Evolutionary conservation across 2,329 filamentous ascomycete genomes (phyloP).

Genomic region (Daldinia sp.): DNA sequence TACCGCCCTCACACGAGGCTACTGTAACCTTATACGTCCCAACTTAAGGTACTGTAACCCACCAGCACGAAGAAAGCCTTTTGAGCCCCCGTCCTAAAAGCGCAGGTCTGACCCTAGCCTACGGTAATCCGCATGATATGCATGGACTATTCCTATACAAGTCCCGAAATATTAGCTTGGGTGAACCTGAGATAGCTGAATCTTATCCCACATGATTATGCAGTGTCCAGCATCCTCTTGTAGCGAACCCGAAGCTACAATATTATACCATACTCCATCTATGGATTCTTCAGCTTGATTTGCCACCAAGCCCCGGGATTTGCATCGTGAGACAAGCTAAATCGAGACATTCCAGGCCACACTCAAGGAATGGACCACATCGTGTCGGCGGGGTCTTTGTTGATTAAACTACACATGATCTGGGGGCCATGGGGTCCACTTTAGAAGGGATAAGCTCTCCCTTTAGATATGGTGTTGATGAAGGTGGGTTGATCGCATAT

Average conservation of each 20-base stretch:
- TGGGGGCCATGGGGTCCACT: constrained; percentile 16
- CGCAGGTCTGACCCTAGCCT: background rate
- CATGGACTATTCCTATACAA: constrained; percentile 2
- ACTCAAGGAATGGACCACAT: constrained; percentile 25
- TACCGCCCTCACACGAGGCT: constrained; percentile 14
- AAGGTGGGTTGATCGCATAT: constrained; percentile 7
- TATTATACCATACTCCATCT: constrained; percentile 9
- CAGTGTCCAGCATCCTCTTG: constrained; percentile 19
- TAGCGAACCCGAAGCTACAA: constrained; percentile 15
- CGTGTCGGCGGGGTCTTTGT: constrained; percentile 11
- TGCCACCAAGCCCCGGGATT: constrained; percentile 14
- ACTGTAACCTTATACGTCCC: constrained; percentile 31
- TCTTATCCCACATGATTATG: constrained; percentile 34
- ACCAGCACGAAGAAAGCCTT: constrained; percentile 10
- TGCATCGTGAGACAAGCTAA: constrained; percentile 35
- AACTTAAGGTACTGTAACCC: constrained; percentile 37
- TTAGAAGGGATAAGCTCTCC: constrained; percentile 20
- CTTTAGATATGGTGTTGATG: constrained; percentile 14
- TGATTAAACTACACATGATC: constrained; percentile 24
- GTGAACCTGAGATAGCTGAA: constrained; percentile 22
- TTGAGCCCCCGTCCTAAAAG: constrained; percentile 17
- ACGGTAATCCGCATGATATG: constrained; percentile 4
- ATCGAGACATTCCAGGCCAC: constrained; percentile 29
- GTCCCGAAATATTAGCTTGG: constrained; percentile 18
- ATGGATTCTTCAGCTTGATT: constrained; percentile 8